phyloP scores from a whole-genome alignment of 1,284 basidiomycete genomes.

The Phylloboletellus chloephorus region DNA sequence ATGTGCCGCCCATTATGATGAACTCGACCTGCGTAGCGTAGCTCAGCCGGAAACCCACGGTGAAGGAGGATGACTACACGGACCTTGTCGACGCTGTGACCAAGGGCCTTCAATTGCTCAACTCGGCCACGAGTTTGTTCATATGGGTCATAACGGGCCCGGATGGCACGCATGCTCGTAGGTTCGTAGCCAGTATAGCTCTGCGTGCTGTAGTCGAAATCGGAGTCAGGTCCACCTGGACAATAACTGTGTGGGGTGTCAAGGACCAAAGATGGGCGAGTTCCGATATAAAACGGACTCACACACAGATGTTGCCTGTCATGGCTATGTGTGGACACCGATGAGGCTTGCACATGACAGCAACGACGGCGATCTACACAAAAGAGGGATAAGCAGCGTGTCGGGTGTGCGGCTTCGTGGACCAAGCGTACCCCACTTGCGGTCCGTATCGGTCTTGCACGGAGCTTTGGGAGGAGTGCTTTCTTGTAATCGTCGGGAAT shows the following conservation, averaged over 20 bases:
- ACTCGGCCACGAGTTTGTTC: slow-evolving; percentile 95
- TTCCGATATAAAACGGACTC: slow-evolving; percentile 26
- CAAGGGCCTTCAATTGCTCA: slow-evolving; percentile 91
- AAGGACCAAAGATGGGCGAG: neutral
- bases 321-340: slow-evolving; percentile 99
- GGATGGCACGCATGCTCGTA: slow-evolving; percentile 98
- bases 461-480: slow-evolving; percentile 83
- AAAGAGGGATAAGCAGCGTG: slow-evolving; percentile 6
- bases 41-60: neutral
- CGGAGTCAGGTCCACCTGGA: slow-evolving; percentile 97
- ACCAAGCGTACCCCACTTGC: slow-evolving; percentile 80
- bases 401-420: slow-evolving; percentile 1
- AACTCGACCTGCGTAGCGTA: slow-evolving; percentile 79
- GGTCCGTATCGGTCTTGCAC: slow-evolving; percentile 94
- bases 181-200: slow-evolving; percentile 97
- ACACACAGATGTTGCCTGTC: slow-evolving; percentile 99
- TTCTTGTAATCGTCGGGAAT: slow-evolving; percentile 98
- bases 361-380: slow-evolving; percentile 89
- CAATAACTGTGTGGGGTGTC: slow-evolving; percentile 68
- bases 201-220: slow-evolving; percentile 99
- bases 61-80: slow-evolving; percentile 10
- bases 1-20: slow-evolving; percentile 99
- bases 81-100: slow-evolving; percentile 97
- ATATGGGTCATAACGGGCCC: slow-evolving; percentile 97
- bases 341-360: slow-evolving; percentile 99